Evolutionary conservation across 2,329 filamentous ascomycete species (phyloP), one percentile per base, ranked within the genome.

Genomic region (Colletotrichum sp.): DNA sequence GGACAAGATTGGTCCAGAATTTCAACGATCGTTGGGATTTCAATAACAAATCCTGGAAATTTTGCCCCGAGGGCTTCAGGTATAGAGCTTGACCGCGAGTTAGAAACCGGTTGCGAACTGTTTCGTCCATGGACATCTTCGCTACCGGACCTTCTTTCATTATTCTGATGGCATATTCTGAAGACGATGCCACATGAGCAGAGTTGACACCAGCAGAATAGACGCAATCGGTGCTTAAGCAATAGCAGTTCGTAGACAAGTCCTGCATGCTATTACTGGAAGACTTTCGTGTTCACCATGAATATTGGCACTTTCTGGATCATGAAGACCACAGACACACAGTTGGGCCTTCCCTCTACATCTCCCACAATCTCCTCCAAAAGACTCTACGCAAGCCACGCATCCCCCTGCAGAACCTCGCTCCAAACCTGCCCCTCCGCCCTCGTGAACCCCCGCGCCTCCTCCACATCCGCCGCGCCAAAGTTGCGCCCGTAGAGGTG

Each of bases 401-500:
- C 79, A 34, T 84, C 83, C 2, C 78, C 79, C 71, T 79, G 79
- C 78, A 92, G 83, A 10, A 84, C 83, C 18, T 87, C 86, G 12
- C 81, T 81, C 91, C 92, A 93, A 12, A 78, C 86, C 80, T 87
- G 81, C 0, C 80, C 85, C 34, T 83, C 85, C n/a, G 80, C 80
- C 71, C 87, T 88, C 62, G 83, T 81, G 75, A 92, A 90, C 78
- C 85, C 86, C 77, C 86, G 81, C 6, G 85, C 82, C 15, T 85
- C 86, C 49, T 87, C 85, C 13, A 93, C 86, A 73, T 92, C 89
- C 4, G 83, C 85, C 10, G 79, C 84, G 10, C 91, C 91, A 80
- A 93, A 88, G 79, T 90, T 90, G 67, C 65, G 52, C 16, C 88
- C 89, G 80, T 92, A 92, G 49, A 93, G 81, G 80, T 93, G 92